Conservation (phyloP, 371 early-diverging fungal species). For the Fennellomyces sp. region DNA sequence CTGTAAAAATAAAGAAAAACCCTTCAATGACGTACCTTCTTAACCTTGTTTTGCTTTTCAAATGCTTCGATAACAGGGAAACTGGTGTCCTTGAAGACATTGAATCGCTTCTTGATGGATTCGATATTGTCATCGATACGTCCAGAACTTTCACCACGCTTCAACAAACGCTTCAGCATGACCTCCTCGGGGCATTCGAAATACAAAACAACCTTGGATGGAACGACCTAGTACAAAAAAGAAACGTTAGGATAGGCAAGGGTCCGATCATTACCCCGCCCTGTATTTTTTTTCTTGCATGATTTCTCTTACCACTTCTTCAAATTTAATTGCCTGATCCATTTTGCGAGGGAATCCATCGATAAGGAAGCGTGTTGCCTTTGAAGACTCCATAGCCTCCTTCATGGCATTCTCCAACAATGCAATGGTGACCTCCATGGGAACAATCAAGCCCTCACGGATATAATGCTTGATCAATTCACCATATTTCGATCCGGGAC, state of each 20-base stretch:
- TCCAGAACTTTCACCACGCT: slow-evolving; percentile 92
- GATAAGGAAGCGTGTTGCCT: slow-evolving; percentile 78
- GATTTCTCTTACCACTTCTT: slow-evolving; percentile 61
- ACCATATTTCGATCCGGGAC: slow-evolving; percentile 85
- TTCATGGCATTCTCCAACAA: slow-evolving; percentile 90
- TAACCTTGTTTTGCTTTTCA: slow-evolving; percentile 75
- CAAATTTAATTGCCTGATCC: slow-evolving; percentile 94
- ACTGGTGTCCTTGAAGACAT: slow-evolving; percentile 79
- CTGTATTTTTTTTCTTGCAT: background rate
- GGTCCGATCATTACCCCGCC: background rate
- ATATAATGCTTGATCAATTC: slow-evolving; percentile 90
- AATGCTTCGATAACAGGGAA: slow-evolving; percentile 91
- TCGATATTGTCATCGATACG: slow-evolving; percentile 96
- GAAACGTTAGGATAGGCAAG: background rate
- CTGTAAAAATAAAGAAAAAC: background rate
- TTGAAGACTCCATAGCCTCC: slow-evolving; percentile 53
- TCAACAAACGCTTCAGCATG: slow-evolving; percentile 86
- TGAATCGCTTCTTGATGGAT: slow-evolving; percentile 93
- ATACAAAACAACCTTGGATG: slow-evolving; percentile 77
- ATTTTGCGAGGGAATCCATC: slow-evolving; percentile 98
- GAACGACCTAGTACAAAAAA: slow-evolving; percentile 38
- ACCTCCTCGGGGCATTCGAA: slow-evolving; percentile 94
- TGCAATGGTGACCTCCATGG: slow-evolving; percentile 92
- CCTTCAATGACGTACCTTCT: slow-evolving; percentile 56
- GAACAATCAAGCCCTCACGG: slow-evolving; percentile 94